Evolutionary conservation across 2,329 filamentous ascomycete species (phyloP).

Genomic region (Hypoxylon sp.): DNA sequence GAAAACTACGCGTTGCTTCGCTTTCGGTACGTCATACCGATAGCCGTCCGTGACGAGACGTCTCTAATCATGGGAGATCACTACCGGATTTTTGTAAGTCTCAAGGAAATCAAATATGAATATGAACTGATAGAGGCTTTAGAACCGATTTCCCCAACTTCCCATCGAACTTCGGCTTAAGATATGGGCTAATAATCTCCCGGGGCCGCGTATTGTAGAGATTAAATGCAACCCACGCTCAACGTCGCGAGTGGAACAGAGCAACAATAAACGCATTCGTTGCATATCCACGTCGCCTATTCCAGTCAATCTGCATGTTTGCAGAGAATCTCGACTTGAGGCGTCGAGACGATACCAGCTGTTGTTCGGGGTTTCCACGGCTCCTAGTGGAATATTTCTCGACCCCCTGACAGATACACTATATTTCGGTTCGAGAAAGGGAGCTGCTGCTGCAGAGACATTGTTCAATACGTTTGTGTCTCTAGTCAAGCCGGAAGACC

Average conservation of each 20-base stretch:
- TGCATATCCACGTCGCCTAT: slow-evolving; percentile 61
- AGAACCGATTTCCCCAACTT: slow-evolving; percentile 62
- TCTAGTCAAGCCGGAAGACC: slow-evolving; percentile 60
- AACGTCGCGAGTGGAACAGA: slow-evolving; percentile 12
- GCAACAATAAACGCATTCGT: not conserved
- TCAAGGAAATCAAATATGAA: slow-evolving; percentile 2
- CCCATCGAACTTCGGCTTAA: slow-evolving; percentile 64
- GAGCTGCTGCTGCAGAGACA: slow-evolving; percentile 62
- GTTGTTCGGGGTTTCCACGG: slow-evolving; percentile 61
- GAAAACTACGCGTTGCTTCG: not conserved
- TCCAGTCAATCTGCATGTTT: slow-evolving; percentile 63
- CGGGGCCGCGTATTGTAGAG: slow-evolving; percentile 60
- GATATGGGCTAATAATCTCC: slow-evolving; percentile 64
- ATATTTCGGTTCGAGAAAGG: slow-evolving; percentile 63
- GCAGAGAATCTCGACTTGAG: slow-evolving; percentile 63
- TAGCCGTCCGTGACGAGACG: slow-evolving; percentile 21
- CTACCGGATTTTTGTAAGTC: slow-evolving; percentile 38
- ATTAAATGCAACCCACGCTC: slow-evolving; percentile 22
- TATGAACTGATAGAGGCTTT: slow-evolving; percentile 19
- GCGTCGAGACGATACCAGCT: slow-evolving; percentile 60
- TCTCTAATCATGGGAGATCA: not conserved
- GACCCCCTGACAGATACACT: slow-evolving; percentile 61
- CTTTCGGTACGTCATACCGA: slow-evolving; percentile 15
- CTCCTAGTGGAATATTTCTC: slow-evolving; percentile 61
- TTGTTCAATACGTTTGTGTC: slow-evolving; percentile 63